Evolutionary conservation across 2,329 filamentous ascomycete species (phyloP), one percentile per base, ranked within the genome.

Genomic region (Setomelanomma holmii): DNA sequence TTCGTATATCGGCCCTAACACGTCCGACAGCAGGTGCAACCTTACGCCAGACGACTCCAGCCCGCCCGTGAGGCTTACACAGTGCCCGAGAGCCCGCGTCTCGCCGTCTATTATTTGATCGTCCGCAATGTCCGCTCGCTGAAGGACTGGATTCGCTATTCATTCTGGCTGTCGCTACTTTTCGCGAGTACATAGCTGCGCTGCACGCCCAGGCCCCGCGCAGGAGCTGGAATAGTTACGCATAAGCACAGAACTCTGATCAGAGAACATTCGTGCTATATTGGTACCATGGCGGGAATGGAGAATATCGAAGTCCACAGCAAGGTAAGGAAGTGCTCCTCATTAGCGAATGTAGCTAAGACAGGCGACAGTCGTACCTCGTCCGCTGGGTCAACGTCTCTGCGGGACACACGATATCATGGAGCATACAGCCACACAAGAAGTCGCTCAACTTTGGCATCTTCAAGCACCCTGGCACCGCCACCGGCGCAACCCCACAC

Each of bases 361-460:
- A 61, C 49, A 52, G 39, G n/a, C 38, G 46, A 47, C 61, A 98
- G 95, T 96, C 92, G 60, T 99, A 99, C 78, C 92, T 99, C 66
- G 91, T 99, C 51, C 91, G 95, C 71, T 99, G 95, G 93, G 90
- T 97, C 64, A 89, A 91, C 72, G 93, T 97, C 64, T 88, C 92
- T 49, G 88, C 91, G 59, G 89, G 89, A 47, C 89, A 96, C 75
- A 96, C 93, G 44, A 92, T 99, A 66, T 96, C 93, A 14, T 99
- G 95, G 95, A 97, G 91, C 69, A 86, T 99, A 34, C 93, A 98
- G 72, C 95, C 95, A 38, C 92, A 98, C 76, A 98, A 96, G 80
- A 98, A 97, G 79, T 97, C 93, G 53, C 89, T 99, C 76, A 97
- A 98, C 78, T 96, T 99, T 74, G 95, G 93, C 71, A 89, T 99